Percentiles rank a stretch among this genome's conserved stretches.
phyloP scores from a whole-genome alignment of 2,329 filamentous ascomycete genomes.

The Alternaria consortialis region DNA sequence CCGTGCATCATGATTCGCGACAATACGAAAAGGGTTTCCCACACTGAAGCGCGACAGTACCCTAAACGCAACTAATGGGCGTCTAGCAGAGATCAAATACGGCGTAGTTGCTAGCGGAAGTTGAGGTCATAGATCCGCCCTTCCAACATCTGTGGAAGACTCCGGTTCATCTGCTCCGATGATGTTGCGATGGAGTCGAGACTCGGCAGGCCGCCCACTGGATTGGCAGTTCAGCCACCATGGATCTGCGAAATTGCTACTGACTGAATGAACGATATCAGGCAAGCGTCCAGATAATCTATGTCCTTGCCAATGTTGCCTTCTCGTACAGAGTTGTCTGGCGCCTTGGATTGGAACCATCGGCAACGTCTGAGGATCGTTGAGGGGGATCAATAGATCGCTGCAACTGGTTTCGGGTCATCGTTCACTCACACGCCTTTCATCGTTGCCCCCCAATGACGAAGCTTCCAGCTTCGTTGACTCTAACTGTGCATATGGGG shows the following conservation, averaged over 20 bases:
- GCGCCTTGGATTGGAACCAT: not conserved
- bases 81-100: slow-evolving; percentile 12
- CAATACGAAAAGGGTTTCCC: slow-evolving; percentile 9
- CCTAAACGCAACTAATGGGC: slow-evolving; percentile 3
- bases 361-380: slow-evolving; percentile 1
- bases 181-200: slow-evolving; percentile 9
- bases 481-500: not conserved
- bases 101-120: slow-evolving; percentile 10
- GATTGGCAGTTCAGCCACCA: slow-evolving; percentile 9
- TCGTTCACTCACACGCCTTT: slow-evolving; percentile 1
- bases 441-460: slow-evolving; percentile 16
- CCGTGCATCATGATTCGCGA: slow-evolving; percentile 30
- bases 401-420: slow-evolving; percentile 3
- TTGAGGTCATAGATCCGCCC: slow-evolving; percentile 1
- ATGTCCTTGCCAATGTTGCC: not conserved
- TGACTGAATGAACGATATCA: not conserved
- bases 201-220: slow-evolving; percentile 5
- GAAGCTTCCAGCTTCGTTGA: slow-evolving; percentile 11
- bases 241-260: slow-evolving; percentile 6
- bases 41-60: slow-evolving; percentile 13
- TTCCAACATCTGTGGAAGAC: slow-evolving; percentile 4
- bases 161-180: slow-evolving; percentile 4
- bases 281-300: not conserved
- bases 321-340: slow-evolving; percentile 2
- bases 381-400: not conserved